Conservation (phyloP, 2,329 filamentous ascomycete species). For the Apiospora aurea region DNA sequence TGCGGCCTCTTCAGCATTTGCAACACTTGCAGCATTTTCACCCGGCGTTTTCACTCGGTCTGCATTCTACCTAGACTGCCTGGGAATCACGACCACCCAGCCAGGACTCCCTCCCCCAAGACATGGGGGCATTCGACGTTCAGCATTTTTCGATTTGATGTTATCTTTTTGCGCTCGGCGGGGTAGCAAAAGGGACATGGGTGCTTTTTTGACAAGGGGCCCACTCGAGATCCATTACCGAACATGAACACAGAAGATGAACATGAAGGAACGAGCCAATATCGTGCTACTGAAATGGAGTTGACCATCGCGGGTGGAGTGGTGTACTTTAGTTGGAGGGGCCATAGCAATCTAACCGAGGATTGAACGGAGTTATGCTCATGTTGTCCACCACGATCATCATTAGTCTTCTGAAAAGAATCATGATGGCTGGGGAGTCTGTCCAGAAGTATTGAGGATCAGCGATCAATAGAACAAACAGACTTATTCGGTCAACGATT, state of each 20-base stretch:
- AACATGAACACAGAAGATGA: not conserved
- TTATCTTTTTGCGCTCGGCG: slow-evolving; percentile 10
- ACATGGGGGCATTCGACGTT: not conserved
- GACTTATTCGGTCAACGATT: not conserved
- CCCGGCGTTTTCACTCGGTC: slow-evolving; percentile 1
- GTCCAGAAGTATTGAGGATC: not conserved
- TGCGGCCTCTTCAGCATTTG: not conserved
- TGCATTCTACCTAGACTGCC: not conserved
- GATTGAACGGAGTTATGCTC: slow-evolving; percentile 2
- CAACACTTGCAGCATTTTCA: slow-evolving; percentile 15
- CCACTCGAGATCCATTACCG: not conserved
- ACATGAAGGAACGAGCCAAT: slow-evolving; percentile 7
- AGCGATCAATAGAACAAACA: not conserved
- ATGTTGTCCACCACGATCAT: slow-evolving; percentile 5
- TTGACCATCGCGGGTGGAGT: not conserved
- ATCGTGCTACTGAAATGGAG: slow-evolving; percentile 12
- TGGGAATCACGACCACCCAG: not conserved
- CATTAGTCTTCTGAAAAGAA: slow-evolving; percentile 13
- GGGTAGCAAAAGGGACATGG: slow-evolving; percentile 14
- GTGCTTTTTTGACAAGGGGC: slow-evolving; percentile 10
- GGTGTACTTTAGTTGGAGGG: not conserved
- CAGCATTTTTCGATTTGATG: slow-evolving; percentile 2
- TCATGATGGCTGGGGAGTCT: not conserved
- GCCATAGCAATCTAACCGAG: slow-evolving; percentile 17
- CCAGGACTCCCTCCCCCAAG: not conserved